Base-by-base conservation (phyloP, 192 early-diverging fungal species). In the Backusella sp. region DNA sequence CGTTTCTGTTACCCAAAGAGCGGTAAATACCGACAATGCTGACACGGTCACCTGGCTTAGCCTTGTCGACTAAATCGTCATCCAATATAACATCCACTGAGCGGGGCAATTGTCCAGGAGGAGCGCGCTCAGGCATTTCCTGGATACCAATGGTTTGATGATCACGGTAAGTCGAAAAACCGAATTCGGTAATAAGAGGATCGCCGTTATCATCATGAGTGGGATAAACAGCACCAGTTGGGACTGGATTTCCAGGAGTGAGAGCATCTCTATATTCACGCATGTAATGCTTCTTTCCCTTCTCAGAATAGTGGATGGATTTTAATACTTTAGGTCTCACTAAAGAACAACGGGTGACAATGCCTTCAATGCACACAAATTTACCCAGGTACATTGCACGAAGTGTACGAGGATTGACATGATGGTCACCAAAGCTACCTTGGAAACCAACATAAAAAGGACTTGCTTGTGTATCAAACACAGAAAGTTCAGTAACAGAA, bases 121-220 rank as follows among this genome's bases (percentile, higher is more conserved):
- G 96, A 8, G 97, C 93, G 23, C 97, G 90, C 82, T 99, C 98
- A 0, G 98, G 98, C 97, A 99, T 99, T 86, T 99, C 98, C 83
- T 99, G 98, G 53, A 99, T 88, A 39, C 90, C 94, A 66, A 98
- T 90, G 9, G 90, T 93, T 83, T 99, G 98, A 80, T 94, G 94
- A 83, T 98, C 96, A 37, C 93, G 84, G 83, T 97, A 99, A 12
- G 89, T 86, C 41, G 91, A 95, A 75, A 88, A 90, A 14, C 98
- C 98, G 81, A 92, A 99, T 80, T 98, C 96, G 1, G 97, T 98
- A 1, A 91, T 92, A 49, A 99, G 85, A 9, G 93, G 87, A 79
- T 99, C 95, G 6, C 96, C 96, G 76, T 94, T 88, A 30, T 96
- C 94, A 83, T 99, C 97, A 74, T 91, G 88, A n/a, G 96, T 97